Evolutionary conservation across 805 yeast species (phyloP).

Genomic region (Myxozyma neglecta): DNA sequence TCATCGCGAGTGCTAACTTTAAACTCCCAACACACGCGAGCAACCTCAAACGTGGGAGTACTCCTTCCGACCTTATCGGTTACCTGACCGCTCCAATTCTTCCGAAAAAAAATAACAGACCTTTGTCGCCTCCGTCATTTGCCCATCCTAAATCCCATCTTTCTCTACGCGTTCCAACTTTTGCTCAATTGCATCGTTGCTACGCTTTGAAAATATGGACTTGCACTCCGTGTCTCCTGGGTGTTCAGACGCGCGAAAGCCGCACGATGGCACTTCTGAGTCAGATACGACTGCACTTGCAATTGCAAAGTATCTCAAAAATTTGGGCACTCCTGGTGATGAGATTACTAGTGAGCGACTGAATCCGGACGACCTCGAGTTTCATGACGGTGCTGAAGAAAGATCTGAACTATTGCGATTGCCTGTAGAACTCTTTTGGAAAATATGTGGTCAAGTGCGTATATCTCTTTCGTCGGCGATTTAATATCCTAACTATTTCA

Average conservation of each 20-base stretch:
- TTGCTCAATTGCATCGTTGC: no score
- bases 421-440: constrained; percentile 28
- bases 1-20: no score
- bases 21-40: background rate
- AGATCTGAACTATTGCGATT: constrained; percentile 10
- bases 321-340: background rate
- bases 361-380: background rate
- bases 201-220: background rate
- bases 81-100: background rate
- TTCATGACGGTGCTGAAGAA: background rate
- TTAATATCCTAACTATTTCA: background rate
- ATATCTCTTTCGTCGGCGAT: background rate
- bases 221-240: background rate
- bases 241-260: background rate
- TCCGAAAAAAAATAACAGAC: background rate
- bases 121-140: background rate
- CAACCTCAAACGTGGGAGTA: background rate
- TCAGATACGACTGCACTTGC: background rate
- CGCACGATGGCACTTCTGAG: background rate
- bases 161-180: background rate
- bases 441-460: constrained; percentile 22
- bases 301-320: background rate
- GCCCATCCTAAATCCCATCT: background rate
- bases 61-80: background rate
- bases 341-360: background rate